Evolutionary conservation across 495 filamentous ascomycete genomes (phyloP), one percentile per base, ranked within the genome.

Genomic region (Podospora conica): DNA sequence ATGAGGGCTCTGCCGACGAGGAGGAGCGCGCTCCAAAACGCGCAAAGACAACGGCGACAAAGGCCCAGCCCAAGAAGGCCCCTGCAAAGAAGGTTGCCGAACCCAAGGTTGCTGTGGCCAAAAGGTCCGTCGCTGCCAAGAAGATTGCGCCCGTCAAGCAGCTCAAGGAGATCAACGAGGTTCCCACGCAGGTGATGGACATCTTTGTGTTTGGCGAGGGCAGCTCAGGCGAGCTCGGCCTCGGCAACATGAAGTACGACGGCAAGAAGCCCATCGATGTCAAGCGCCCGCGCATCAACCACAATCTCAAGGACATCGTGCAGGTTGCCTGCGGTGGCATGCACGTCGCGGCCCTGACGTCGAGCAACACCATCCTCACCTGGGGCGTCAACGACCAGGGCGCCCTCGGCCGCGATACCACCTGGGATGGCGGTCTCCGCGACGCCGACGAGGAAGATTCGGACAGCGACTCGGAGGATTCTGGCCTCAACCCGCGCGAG

Each of bases 371-470:
- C 71, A 87, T 90, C 63, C 75, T 87, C 29, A 88, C 87, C 1
- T 91, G 88, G 88, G 88, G 88, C 67, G 87, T 89, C 61, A 90
- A 90, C 67, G 85, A 88, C 72, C 80, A 88, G 61, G 84, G 84
- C 61, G 87, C 88, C 21, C 80, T 91, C 57, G 88, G 88, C 21
- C 81, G 88, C 62, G 83, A 87, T 68, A 87, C 88, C 2, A 77
- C 74, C 29, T 83, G 82, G 75, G 70, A 74, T 2, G 78, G 75
- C 28, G 86, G 86, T 40, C 79, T 90, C 66, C 85, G 82, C 65
- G 87, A 92, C 64, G 82, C 88, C 15, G 84, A 87, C 25, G 85
- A 81, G 40, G 73, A 75, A 22, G 80, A 80, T 20, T 79, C 79
- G 21, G 81, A 83, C 53, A 66, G 63, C 6, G 74, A 78, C 12